Base-by-base conservation (phyloP, 306 rosid genomes). In the Prunus salicina region DNA sequence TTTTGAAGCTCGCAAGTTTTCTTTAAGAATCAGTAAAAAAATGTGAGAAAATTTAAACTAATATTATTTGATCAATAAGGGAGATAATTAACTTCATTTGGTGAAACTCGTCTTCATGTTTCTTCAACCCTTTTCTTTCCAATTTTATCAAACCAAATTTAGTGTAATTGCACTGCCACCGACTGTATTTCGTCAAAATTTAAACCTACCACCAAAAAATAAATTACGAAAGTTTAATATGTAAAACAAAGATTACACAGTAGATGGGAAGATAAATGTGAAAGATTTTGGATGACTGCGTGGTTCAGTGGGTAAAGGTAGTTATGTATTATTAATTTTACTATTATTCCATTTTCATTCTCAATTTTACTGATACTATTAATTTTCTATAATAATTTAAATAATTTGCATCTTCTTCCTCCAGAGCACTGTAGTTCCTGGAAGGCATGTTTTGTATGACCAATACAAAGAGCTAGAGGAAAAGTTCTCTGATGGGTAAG, bases 401-500 rank as follows among this genome's bases (percentile, higher is more conserved):
- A 53, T 53, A 34, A 65, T 62, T 20, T 32, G 53, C 46, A 56
- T 79, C 27, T 62, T 73, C 51, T 72, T 69, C 78, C 65, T 82
- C 87, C 81, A 95, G 99, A 92, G 97, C 81, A 32, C 89, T 46
- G 87, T 89, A 28, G 91, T 95, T 72, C 87, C 91, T 30, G 96
- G 97, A 79, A 89, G 99, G 86, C 86, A 89, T 88, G 89, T 90
- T 84, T 92, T 92, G 69, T 30, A 81, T 61, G 84, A 90, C 43
- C 86, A 86, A 78, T 90, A 88, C 80, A 78, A 88, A 75, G 92
- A 92, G 75, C 83, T 92, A 69, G 97, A 87, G 74, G 87, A 88
- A 78, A 92, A 79, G 67, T 95, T 76, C 73, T 83, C 99, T 8
- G 92, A 92, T 82, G 97, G 96, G 99, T 95, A 84, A 82, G 97